Evolutionary conservation across 2,329 filamentous ascomycete species (phyloP).

Genomic region (Fusarium veterinarium): DNA sequence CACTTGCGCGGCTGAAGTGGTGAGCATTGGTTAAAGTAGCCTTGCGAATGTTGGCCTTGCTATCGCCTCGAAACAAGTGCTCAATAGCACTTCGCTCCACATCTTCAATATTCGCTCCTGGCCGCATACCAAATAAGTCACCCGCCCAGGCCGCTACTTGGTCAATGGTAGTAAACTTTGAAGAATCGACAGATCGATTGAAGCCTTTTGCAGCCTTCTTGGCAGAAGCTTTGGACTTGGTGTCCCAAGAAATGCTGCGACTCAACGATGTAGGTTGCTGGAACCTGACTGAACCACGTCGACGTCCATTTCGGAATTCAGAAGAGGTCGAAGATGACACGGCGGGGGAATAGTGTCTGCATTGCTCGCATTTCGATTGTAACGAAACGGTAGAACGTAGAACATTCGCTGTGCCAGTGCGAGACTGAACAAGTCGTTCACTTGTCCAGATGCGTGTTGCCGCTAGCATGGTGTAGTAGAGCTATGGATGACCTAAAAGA

Average conservation of each 20-base stretch:
- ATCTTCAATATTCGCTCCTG: conserved; percentile 57
- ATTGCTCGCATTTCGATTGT: conserved; percentile 38
- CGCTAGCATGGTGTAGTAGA: conserved; percentile 38
- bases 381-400: conserved; percentile 27
- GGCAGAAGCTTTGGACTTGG: conserved; percentile 52
- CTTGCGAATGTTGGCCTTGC: conserved; percentile 46
- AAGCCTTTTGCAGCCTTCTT: conserved; percentile 55
- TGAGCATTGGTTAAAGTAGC: conserved; percentile 50
- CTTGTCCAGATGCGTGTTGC: conserved; percentile 45
- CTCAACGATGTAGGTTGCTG: conserved; percentile 59
- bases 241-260: conserved; percentile 60
- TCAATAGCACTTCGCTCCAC: conserved; percentile 59
- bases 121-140: conserved; percentile 52
- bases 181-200: conserved; percentile 52
- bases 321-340: conserved; percentile 59
- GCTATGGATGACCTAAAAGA: not conserved
- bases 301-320: conserved; percentile 57
- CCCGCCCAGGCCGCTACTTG: conserved; percentile 52
- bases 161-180: conserved; percentile 52
- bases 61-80: conserved; percentile 54
- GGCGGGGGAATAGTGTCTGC: conserved; percentile 61
- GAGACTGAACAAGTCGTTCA: conserved; percentile 43
- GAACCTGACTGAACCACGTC: conserved; percentile 56
- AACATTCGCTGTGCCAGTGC: conserved; percentile 12
- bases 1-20: conserved; percentile 43